These are phyloP conservation scores for Stephanodiscus triporus DNA, from an alignment of 108 stramenopile species.

Conservation along the genomic window DNA sequence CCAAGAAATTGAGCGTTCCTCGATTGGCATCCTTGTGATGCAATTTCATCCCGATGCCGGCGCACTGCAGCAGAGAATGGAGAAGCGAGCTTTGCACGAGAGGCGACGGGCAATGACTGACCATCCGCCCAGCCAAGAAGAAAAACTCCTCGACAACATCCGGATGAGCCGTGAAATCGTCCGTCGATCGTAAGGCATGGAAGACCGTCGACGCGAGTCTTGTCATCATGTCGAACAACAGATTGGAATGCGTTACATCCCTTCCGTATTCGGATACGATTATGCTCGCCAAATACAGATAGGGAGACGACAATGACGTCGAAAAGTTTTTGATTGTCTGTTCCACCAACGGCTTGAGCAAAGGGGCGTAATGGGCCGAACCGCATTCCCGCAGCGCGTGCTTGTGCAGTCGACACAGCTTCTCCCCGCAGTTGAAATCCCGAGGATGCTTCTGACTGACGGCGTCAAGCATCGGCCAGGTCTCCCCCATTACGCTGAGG, in stretches of 20 bases:
- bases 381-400: slow-evolving; percentile 88
- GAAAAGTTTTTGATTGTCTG: slow-evolving; percentile 77
- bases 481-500: slow-evolving; percentile 74
- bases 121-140: slow-evolving; percentile 88
- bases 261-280: slow-evolving; percentile 87
- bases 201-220: slow-evolving; percentile 68
- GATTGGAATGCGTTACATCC: slow-evolving; percentile 46
- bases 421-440: slow-evolving; percentile 79
- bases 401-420: slow-evolving; percentile 94
- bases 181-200: slow-evolving; percentile 53
- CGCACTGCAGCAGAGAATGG: slow-evolving; percentile 74
- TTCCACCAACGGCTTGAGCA: slow-evolving; percentile 76
- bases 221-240: slow-evolving; percentile 78
- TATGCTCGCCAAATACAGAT: slow-evolving; percentile 89
- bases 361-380: slow-evolving; percentile 71
- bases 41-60: slow-evolving; percentile 78
- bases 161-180: slow-evolving; percentile 87
- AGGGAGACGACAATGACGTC: slow-evolving; percentile 76
- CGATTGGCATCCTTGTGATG: slow-evolving; percentile 87
- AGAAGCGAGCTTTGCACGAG: slow-evolving; percentile 69
- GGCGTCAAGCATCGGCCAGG: slow-evolving; percentile 86
- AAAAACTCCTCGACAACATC: slow-evolving; percentile 97
- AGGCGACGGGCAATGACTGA: slow-evolving; percentile 78
- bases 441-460: slow-evolving; percentile 65
- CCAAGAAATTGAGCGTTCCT: slow-evolving; percentile 84